A percentile compares a stretch with the other conserved stretches of the same genome.
phyloP scores from a whole-genome alignment of 495 filamentous ascomycete species.

The Podospora pseudocomata region DNA sequence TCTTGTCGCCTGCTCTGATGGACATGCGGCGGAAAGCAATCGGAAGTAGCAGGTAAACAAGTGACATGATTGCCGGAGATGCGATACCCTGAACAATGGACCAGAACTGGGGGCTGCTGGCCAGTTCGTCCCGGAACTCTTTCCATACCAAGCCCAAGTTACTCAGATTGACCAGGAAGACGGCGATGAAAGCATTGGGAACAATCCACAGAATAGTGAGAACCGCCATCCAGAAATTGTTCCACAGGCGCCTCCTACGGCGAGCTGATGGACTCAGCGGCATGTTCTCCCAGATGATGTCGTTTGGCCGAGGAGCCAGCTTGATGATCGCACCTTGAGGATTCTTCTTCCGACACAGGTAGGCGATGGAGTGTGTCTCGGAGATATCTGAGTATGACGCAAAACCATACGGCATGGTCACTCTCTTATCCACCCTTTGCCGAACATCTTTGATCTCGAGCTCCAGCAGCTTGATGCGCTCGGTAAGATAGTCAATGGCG shows the following conservation, averaged over 20 bases:
- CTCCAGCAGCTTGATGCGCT: conserved; percentile 79
- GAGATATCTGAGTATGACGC: conserved; percentile 85
- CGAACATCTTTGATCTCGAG: conserved; percentile 78
- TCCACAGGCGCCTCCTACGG: conserved; percentile 67
- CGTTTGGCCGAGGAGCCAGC: conserved; percentile 81
- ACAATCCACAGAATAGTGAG: conserved; percentile 86
- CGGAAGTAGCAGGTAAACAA: conserved; percentile 84
- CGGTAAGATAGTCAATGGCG: conserved; percentile 88
- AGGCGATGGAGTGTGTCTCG: conserved; percentile 85
- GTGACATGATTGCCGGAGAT: conserved; percentile 84
- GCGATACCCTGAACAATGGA: conserved; percentile 89
- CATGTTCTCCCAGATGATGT: conserved; percentile 96
- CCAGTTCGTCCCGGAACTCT: conserved; percentile 62
- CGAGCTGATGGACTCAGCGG: conserved; percentile 61
- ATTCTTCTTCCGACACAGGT: conserved; percentile 71
- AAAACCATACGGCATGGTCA: conserved; percentile 88
- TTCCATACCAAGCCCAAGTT: conserved; percentile 81
- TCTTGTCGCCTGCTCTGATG: conserved; percentile 75
- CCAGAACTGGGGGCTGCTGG: conserved; percentile 63
- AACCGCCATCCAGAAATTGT: conserved; percentile 74
- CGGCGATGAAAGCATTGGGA: conserved; percentile 92
- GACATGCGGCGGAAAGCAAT: conserved; percentile 83
- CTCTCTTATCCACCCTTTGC: conserved; percentile 75
- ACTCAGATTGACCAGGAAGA: conserved; percentile 81
- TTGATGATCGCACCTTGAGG: conserved; percentile 73